A percentile compares a stretch with the other conserved stretches of the same genome.
Conservation (phyloP, 495 filamentous ascomycete genomes). For the Arthonia radiata region DNA sequence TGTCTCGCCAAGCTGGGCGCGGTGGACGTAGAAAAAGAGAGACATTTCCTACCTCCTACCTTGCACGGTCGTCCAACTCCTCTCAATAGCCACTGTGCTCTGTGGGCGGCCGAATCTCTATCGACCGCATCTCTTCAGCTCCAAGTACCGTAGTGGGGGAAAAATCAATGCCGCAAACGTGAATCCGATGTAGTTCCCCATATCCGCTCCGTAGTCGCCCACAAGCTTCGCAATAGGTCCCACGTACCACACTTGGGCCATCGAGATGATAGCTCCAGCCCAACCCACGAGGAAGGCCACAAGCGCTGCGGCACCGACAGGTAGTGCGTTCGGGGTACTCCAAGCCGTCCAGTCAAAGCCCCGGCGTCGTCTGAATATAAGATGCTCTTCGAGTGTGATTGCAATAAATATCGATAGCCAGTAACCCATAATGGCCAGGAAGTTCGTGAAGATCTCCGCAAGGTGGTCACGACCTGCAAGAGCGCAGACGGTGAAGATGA, state of each 20-base stretch:
- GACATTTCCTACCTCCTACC: no score
- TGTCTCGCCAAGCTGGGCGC: no score
- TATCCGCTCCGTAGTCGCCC: slow-evolving; percentile 35
- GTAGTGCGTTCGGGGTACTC: slow-evolving; percentile 32
- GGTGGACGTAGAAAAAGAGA: no score
- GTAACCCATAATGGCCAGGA: slow-evolving; percentile 50
- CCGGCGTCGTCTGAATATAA: slow-evolving; percentile 28
- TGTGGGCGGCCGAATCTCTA: no score
- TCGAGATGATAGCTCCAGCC: slow-evolving; percentile 42
- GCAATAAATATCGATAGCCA: slow-evolving; percentile 43
- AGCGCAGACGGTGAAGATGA: slow-evolving; percentile 38
- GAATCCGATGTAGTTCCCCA: slow-evolving; percentile 23
- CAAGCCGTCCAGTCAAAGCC: slow-evolving; percentile 38
- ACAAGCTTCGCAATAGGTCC: slow-evolving; percentile 32
- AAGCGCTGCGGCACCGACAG: slow-evolving; percentile 35
- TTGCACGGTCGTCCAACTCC: no score
- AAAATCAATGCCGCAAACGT: slow-evolving; percentile 23
- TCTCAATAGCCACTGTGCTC: no score
- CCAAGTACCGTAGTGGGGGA: slow-evolving; percentile 23
- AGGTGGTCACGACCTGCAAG: slow-evolving; percentile 35
- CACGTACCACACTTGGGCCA: slow-evolving; percentile 43
- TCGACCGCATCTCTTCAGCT: slow-evolving; percentile 20
- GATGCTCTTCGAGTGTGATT: slow-evolving; percentile 36
- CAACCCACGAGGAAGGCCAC: slow-evolving; percentile 41
- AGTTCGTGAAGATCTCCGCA: slow-evolving; percentile 43